Evolutionary conservation across 495 filamentous ascomycete genomes (phyloP), one percentile per base, ranked within the genome.

Genomic region (Symbiotaphrina buchneri): DNA sequence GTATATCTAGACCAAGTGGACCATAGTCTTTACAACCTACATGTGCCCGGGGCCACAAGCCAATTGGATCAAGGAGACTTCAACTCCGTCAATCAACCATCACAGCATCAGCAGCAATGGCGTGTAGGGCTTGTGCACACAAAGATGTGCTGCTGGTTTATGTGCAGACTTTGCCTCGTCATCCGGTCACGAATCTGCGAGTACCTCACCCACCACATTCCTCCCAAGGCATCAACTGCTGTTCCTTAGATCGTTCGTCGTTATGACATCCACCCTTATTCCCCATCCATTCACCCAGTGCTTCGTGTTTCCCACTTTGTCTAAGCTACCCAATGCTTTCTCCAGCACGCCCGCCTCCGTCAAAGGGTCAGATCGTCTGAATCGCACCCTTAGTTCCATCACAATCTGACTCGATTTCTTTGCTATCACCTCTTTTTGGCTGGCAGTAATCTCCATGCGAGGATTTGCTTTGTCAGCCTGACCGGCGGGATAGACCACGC

Each of bases 241-340:
- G n/a, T 16, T 21, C 24, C 14, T 13, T 6, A 34, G 21, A 27
- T 24, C 24, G 6, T 18, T 34, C n/a, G 14, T 32, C 5, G 18
- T 24, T 11, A 14, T 11, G 5, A 34, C 32, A 3, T 34, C 24
- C 8, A 34, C 11, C 32, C 19, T 34, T 14, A 25, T 32, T 7
- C 32, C 32, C 21, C 24, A 27, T 11, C 51, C 57, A 21, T 39
- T 42, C 17, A 56, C 40, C 59, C 59, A 68, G 34, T 60, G 58
- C 53, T 68, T 73, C 47, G 52, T 63, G 49, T 71, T 72, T 2
- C 68, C 68, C 4, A 56, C 47, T 43, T 70, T 71, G 33, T 58
- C 52, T 10, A 74, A 43, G 30, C 45, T 46, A 32, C 49, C 46
- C 3, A 58, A 41, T 20, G 45, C 42, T 10, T 53, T 51, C 29